Evolutionary conservation across 192 early-diverging fungal species (phyloP), one percentile per base, ranked within the genome.

Genomic region (Jimgerdemannia flammicorona): DNA sequence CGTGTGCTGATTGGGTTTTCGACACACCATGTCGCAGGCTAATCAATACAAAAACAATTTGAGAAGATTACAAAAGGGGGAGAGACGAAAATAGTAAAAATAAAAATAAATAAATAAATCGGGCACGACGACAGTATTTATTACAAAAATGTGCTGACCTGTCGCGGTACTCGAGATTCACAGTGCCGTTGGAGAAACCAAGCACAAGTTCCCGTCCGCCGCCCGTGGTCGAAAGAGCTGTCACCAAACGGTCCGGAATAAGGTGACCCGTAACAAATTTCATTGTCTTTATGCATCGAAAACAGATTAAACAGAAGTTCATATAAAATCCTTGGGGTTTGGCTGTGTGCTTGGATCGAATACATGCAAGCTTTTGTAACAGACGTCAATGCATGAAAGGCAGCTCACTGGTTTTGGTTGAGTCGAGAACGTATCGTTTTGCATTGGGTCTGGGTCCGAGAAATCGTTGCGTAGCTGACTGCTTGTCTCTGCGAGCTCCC

Each of bases 401-500:
- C 29, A 29, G 29, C 29, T 59, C 14, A 59, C 49, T 2, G 49
- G 49, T 2, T 2, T 59, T 14, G 49, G 49, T 10, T 59, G 49
- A 59, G 49, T 59, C 14, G 49, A 59, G 14, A 59, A 59, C 14
- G 49, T 59, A 59, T 59, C 49, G 49, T 59, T 59, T 59, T 40
- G 54, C 4, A 39, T 73, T 64, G 14, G 64, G 10, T 65, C 67
- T 64, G 59, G 64, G n/a, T 59, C 49, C 6, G 67, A 20, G 63
- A 73, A 73, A 66, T 73, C 72, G 39, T 64, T 66, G 7, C 64
- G 72, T 10, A 73, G 65, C 59, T 73, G 72, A 44, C 44, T 64
- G 39, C 72, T 73, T 3, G 64, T 73, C 40, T 73, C 72, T 66
- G 72, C 65, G 3, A 73, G 59, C 6, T 73, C 72, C 72, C 72